Evolutionary conservation across 495 filamentous ascomycete species (phyloP), one percentile per base, ranked within the genome.

Genomic region (Penicillium arizonense): DNA sequence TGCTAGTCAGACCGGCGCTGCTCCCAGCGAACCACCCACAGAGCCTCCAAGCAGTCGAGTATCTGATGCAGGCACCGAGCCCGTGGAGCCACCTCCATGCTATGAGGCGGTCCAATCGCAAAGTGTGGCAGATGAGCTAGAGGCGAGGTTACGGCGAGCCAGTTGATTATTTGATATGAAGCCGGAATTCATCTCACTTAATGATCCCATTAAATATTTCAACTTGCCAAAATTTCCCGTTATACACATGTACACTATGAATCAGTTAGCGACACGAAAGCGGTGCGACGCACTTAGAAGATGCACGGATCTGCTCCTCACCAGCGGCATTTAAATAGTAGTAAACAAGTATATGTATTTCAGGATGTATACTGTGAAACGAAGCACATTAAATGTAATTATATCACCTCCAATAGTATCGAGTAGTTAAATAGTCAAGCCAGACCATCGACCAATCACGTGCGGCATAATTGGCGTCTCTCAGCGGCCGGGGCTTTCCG

Each of bases 51-150:
- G 39, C n/a, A 44, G 53, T 14, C 48, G 57, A 45, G 39, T 47
- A 18, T 54, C 67, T 13, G 57, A 58, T 8, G 53, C 53, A 11
- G 59, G 54, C 0, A 23, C 65, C 1, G 62, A 76, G 16, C 91
- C 91, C 0, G 74, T 82, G 52, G 94, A 93, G 53, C 91, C 92
- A 13, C 94, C 94, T 28, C 94, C 94, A 32, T 89, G 89, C 33
- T 98, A 98, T 67, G 89, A 97, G 63, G 91, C 96, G 64, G 89
- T 86, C 26, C 94, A 96, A 69, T 79, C 83, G 50, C 83, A 87
- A 53, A 90, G 87, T 54, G 77, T 96, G n/a, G 83, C 74, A 26
- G 67, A 82, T 21, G 82, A 81, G 44, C 56, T 85, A 20, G 84
- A 87, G 58, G 73, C 69, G 48, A 59, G 66, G 47, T 52, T 77